These are phyloP conservation scores for Acanthamoeba polyphaga DNA, from an alignment of 208 protist species.

Conservation along the genomic window DNA sequence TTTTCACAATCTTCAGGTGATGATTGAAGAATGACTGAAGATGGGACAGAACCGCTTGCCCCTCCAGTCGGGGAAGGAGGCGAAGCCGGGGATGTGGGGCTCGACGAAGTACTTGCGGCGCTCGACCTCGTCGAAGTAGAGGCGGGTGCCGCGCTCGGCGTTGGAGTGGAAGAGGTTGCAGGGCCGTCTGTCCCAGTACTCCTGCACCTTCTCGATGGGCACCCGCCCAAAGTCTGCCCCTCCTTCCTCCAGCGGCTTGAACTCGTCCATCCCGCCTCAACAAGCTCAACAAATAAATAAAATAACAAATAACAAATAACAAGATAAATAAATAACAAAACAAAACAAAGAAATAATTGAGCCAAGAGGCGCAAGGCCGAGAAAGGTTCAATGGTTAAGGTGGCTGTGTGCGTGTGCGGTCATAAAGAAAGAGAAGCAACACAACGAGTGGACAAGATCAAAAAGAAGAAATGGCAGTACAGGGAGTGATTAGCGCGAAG, in stretches of 20 bases:
- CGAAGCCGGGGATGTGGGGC: slow-evolving; percentile 63
- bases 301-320: too few relatives aligned
- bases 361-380: too few relatives aligned
- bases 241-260: slow-evolving; percentile 1
- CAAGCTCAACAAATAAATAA: too few relatives aligned
- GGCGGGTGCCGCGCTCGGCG: neutral
- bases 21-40: too few relatives aligned
- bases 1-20: too few relatives aligned
- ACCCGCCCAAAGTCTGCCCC: neutral
- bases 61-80: slow-evolving; percentile 19
- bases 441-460: neutral
- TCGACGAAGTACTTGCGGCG: slow-evolving; percentile 58
- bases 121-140: slow-evolving; percentile 70
- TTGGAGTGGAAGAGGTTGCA: slow-evolving; percentile 49
- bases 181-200: slow-evolving; percentile 32
- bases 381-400: too few relatives aligned
- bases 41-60: neutral
- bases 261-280: too few relatives aligned
- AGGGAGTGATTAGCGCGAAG: slow-evolving; percentile 43
- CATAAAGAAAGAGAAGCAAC: too few relatives aligned
- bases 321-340: too few relatives aligned
- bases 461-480: neutral
- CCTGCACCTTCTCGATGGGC: neutral
- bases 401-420: too few relatives aligned
- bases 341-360: neutral